These are phyloP conservation scores for Boletus barrowsii DNA, from an alignment of 768 basidiomycete species.

Conservation along the genomic window DNA sequence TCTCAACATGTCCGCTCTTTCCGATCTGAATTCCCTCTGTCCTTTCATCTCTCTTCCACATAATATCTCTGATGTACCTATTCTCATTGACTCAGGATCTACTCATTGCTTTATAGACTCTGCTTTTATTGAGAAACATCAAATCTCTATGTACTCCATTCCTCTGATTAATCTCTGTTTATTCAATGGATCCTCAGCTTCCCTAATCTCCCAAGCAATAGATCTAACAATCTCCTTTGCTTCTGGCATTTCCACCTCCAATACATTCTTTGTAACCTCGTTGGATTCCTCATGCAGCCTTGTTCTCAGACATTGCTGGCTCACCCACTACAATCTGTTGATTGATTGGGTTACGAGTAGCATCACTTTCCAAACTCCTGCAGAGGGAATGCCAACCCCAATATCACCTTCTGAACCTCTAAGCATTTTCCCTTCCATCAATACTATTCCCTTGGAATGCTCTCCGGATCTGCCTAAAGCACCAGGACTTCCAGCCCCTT, in stretches of 20 bases:
- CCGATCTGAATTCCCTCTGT: too few species aligned
- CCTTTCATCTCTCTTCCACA: neutral
- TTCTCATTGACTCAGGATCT: neutral
- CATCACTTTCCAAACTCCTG: too few species aligned
- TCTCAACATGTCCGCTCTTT: too few species aligned
- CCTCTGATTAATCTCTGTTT: neutral
- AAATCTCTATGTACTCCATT: neutral
- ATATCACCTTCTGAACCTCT: too few species aligned
- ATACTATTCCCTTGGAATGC: too few species aligned
- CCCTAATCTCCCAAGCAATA: neutral
- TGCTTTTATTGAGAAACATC: neutral
- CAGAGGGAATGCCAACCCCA: too few species aligned
- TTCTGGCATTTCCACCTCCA: neutral
- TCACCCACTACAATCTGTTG: too few species aligned
- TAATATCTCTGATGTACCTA: neutral
- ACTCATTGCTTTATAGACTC: neutral
- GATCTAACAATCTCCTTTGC: neutral
- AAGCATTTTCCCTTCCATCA: too few species aligned
- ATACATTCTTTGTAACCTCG: neutral
- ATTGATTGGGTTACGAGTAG: too few species aligned
- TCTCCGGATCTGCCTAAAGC: too few species aligned
- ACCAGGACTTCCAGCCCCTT: too few species aligned
- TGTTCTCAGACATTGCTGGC: too few species aligned
- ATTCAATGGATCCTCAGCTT: neutral
- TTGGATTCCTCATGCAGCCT: neutral